Evolutionary conservation across 225 moss, liverwort and hornwort species (phyloP).

Genomic region (Takakia lepidozioides): DNA sequence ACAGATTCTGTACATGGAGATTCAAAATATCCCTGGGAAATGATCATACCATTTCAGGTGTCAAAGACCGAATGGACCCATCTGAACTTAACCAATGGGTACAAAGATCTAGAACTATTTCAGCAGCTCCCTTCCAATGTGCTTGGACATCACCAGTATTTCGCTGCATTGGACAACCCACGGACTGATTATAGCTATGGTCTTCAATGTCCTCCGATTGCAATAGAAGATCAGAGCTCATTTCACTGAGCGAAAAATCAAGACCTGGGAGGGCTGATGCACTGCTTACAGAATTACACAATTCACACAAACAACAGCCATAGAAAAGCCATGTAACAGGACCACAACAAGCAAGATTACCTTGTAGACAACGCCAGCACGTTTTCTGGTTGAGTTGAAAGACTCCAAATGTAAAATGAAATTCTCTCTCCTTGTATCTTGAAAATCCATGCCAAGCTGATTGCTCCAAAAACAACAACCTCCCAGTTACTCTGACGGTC

Average conservation of each 20-base stretch:
- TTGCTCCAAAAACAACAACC: neutral
- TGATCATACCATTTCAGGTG: slow-evolving; percentile 37
- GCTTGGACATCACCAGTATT: slow-evolving; percentile 27
- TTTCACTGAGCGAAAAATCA: no score
- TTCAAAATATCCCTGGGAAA: no score
- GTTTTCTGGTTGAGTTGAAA: slow-evolving; percentile 83
- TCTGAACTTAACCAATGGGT: slow-evolving; percentile 35
- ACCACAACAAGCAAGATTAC: no score
- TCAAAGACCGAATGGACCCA: slow-evolving; percentile 31
- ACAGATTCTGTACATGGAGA: no score
- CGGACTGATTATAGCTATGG: no score
- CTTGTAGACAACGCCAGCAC: slow-evolving; percentile 74
- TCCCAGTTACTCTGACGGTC: no score
- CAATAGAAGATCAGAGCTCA: no score
- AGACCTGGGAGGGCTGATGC: no score
- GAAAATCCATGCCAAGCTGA: slow-evolving; percentile 84
- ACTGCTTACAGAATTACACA: no score
- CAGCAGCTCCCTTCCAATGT: slow-evolving; percentile 99
- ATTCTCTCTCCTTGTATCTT: slow-evolving; percentile 27
- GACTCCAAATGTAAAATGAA: slow-evolving; percentile 72
- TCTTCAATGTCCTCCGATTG: no score
- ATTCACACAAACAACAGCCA: neutral
- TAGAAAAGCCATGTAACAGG: neutral
- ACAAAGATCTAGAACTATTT: slow-evolving; percentile 62
- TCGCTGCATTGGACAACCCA: no score